Base-by-base conservation (phyloP, 306 rosid genomes). In the Cicer cuneatum region DNA sequence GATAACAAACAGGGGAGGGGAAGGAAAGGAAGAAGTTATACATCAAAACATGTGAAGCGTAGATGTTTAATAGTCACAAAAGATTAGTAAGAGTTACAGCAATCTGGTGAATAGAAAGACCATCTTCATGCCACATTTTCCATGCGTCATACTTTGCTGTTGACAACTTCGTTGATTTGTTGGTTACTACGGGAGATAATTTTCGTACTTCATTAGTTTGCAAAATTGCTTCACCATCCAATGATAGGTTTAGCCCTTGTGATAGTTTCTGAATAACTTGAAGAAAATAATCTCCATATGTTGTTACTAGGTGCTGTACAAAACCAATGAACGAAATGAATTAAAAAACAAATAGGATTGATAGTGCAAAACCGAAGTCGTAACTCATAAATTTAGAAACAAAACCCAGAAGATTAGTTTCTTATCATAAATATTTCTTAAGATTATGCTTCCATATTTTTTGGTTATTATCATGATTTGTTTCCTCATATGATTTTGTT, bases 71-170 rank as follows among this genome's bases (percentile, higher is more conserved):
- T 7, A 11, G 57, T 38, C 21, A 63, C 15, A 47, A 63, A 51
- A 57, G 29, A 76, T 41, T 47, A 45, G 70, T 16, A 66, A 65
- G 70, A 72, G 96, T 57, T 86, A 93, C 98, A 60, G 97, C 97
- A 80, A 93, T 79, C 80, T 72, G 84, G 79, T 79, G 80, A 72
- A 90, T 68, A 60, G 93, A 87, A 74, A 84, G 77, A 49, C 96
- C 89, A 45, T 92, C 92, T 66, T 90, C 85, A 39, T 86, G 91
- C 95, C 96, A 93, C 96, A 85, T 86, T 86, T 79, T 90, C 97
- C 97, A 93, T 48, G 97, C 92, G 43, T 89, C 96, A 60, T 75
- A 69, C 86, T 87, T 93, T 49, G 97, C 93, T 0, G 91, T 85
- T 6, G 81, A 21, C 76, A 93, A 71, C 73, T 82, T 89, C 67